These are phyloP conservation scores for Yamadazyma dendronema DNA, from an alignment of 1,139 yeast species.

Conservation along the genomic window DNA sequence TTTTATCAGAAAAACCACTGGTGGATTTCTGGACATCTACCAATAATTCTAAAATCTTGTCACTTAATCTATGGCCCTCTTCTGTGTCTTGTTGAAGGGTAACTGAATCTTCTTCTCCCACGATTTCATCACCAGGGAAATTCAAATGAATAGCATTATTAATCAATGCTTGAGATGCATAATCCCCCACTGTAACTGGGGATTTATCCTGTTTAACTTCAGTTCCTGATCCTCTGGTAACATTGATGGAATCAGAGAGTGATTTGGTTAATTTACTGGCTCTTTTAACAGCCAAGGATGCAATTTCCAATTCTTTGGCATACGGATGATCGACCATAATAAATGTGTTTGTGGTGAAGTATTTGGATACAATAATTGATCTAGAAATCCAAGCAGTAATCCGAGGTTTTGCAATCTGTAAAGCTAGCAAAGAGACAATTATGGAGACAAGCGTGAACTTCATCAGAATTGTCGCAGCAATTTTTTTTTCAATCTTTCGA, in stretches of 20 bases:
- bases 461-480: neutral
- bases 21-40: conserved; percentile 36
- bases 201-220: conserved; percentile 85
- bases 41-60: conserved; percentile 51
- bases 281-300: conserved; percentile 85
- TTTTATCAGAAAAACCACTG: conserved; percentile 23
- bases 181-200: conserved; percentile 96
- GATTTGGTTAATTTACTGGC: conserved; percentile 77
- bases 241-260: conserved; percentile 65
- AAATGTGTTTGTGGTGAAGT: conserved; percentile 8
- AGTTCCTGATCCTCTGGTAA: conserved; percentile 55
- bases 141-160: conserved; percentile 76
- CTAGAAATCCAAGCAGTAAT: neutral
- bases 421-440: conserved; percentile 1
- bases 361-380: neutral
- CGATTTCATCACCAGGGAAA: conserved; percentile 82
- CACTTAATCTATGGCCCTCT: conserved; percentile 31
- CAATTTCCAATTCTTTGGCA: conserved; percentile 65
- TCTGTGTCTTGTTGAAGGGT: conserved; percentile 51
- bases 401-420: neutral
- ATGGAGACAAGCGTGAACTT: neutral
- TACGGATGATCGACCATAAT: conserved; percentile 26
- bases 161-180: conserved; percentile 91
- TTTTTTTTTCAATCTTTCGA: too few species aligned
- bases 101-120: conserved; percentile 90